These are phyloP conservation scores for Phaseolus lunatus DNA, from an alignment of 306 rosid species.

Conservation along the genomic window DNA sequence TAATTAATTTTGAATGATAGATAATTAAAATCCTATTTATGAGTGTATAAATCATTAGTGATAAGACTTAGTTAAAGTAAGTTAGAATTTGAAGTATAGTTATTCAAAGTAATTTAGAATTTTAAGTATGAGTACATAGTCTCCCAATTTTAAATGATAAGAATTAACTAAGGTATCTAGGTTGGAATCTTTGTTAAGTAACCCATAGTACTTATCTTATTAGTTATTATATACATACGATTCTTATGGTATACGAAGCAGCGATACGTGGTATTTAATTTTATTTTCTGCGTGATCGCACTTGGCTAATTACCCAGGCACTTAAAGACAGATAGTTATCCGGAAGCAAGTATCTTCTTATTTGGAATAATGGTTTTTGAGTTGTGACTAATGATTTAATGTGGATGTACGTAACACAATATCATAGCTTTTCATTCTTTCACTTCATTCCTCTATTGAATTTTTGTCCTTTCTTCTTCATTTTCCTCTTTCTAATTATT, in stretches of 20 bases:
- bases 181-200: too few relatives aligned
- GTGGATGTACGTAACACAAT: neutral
- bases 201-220: too few relatives aligned
- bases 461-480: neutral
- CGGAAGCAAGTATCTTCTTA: neutral
- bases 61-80: too few relatives aligned
- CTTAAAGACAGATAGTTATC: neutral
- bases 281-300: neutral
- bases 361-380: neutral
- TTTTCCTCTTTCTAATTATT: conserved; percentile 10
- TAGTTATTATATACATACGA: too few relatives aligned
- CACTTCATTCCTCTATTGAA: conserved; percentile 7
- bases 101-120: too few relatives aligned
- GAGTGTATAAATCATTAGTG: too few relatives aligned
- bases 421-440: conserved; percentile 29
- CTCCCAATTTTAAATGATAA: too few relatives aligned
- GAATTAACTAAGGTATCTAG: too few relatives aligned
- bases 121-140: too few relatives aligned
- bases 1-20: too few relatives aligned
- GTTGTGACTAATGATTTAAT: conserved; percentile 4
- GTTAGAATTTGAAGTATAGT: too few relatives aligned
- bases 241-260: neutral
- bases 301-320: neutral
- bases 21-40: too few relatives aligned
- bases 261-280: neutral